Percentiles rank a stretch among this genome's conserved stretches.
Evolutionary conservation across 2,329 filamentous ascomycete genomes (phyloP).

Genomic region (Clarireedia hainanense): DNA sequence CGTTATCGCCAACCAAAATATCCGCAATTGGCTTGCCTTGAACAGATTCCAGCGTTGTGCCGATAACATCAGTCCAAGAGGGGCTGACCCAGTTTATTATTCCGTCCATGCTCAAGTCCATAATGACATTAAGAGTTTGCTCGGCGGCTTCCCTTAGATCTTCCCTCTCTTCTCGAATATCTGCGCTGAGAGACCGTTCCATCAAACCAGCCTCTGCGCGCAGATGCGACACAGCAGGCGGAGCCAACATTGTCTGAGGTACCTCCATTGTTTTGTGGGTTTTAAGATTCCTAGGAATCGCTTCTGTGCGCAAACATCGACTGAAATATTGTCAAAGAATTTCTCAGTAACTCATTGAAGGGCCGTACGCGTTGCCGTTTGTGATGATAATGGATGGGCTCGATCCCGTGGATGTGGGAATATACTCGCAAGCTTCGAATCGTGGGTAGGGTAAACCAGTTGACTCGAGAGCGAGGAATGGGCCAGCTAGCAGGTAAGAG

Average conservation of each 20-base stretch:
- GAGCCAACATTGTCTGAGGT: slow-evolving; percentile 24
- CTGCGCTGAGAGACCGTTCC: slow-evolving; percentile 68
- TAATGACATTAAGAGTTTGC: slow-evolving; percentile 91
- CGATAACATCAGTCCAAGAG: slow-evolving; percentile 90
- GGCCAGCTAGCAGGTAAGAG: slow-evolving; percentile 3
- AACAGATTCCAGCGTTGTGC: slow-evolving; percentile 64
- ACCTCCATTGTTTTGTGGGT: slow-evolving; percentile 15
- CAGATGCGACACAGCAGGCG: slow-evolving; percentile 25
- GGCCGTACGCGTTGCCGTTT: slow-evolving; percentile 3
- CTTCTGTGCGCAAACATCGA: slow-evolving; percentile 6
- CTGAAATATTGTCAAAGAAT: neutral
- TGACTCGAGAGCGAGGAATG: slow-evolving; percentile 4
- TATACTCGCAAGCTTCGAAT: slow-evolving; percentile 5
- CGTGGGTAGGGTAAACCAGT: neutral
- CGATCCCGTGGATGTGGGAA: neutral
- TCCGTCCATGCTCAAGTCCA: slow-evolving; percentile 86
- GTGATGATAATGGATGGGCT: neutral
- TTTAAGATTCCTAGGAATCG: slow-evolving; percentile 9
- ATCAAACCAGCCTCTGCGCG: slow-evolving; percentile 34
- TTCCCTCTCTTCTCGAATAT: slow-evolving; percentile 88
- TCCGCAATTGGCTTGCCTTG: slow-evolving; percentile 73
- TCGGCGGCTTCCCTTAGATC: slow-evolving; percentile 93
- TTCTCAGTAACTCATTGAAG: neutral
- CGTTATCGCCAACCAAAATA: slow-evolving; percentile 61
- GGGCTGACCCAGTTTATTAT: slow-evolving; percentile 93